Conservation (phyloP, 176 grass and related monocot species). For the Zoysia japonica region DNA sequence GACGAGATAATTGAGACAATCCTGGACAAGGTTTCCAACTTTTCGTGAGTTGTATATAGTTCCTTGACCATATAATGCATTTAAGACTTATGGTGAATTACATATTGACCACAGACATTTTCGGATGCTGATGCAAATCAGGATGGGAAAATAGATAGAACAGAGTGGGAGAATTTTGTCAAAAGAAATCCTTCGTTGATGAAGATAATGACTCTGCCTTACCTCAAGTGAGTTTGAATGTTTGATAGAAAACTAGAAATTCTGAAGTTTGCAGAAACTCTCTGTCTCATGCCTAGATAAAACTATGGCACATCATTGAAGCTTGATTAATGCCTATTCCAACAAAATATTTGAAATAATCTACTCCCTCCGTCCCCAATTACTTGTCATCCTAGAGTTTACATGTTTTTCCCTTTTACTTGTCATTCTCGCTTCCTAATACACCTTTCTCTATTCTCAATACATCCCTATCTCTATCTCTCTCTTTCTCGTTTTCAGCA, state of each 20-base stretch:
- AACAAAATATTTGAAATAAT: not conserved
- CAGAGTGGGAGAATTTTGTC: conserved; percentile 90
- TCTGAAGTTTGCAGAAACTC: not conserved
- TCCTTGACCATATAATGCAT: conserved; percentile 9
- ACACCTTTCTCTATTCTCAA: too few species aligned
- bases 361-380: too few species aligned
- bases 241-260: conserved; percentile 27
- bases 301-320: not conserved
- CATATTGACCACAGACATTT: conserved; percentile 72
- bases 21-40: conserved; percentile 77
- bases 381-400: too few species aligned
- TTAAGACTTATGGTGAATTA: conserved; percentile 28
- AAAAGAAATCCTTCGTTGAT: conserved; percentile 84
- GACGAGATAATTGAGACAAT: conserved; percentile 90
- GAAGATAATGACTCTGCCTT: conserved; percentile 98
- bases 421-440: too few species aligned
- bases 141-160: conserved; percentile 94
- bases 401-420: too few species aligned
- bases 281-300: not conserved
- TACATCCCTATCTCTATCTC: too few species aligned
- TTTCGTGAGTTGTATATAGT: conserved; percentile 25
- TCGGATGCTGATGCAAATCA: conserved; percentile 82
- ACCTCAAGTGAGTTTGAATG: conserved; percentile 80
- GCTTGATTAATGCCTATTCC: not conserved
- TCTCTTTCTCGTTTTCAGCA: too few species aligned